Percentiles rank a stretch among this genome's conserved stretches.
These are phyloP conservation scores for Amphirosellinia nigrospora DNA, from an alignment of 495 filamentous ascomycete genomes.

Conservation along the genomic window DNA sequence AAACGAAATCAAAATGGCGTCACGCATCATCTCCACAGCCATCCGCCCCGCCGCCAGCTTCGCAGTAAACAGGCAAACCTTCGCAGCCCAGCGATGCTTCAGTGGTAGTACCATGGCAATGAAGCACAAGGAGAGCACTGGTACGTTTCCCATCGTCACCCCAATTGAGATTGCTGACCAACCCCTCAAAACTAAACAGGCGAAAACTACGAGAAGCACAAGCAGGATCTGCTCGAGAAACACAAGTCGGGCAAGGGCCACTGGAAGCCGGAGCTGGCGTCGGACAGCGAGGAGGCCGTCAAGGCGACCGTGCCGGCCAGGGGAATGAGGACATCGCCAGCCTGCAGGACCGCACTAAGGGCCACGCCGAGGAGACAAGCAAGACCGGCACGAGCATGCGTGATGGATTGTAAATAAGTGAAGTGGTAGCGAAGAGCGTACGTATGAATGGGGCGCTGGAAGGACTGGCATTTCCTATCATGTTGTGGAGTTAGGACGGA, in stretches of 20 bases:
- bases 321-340: slow-evolving; percentile 42
- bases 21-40: slow-evolving; percentile 19
- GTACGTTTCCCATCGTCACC: slow-evolving; percentile 19
- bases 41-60: slow-evolving; percentile 21
- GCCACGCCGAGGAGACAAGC: slow-evolving; percentile 52
- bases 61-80: slow-evolving; percentile 16
- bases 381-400: slow-evolving; percentile 55
- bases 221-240: slow-evolving; percentile 72
- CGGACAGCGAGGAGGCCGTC: slow-evolving; percentile 80
- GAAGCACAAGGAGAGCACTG: slow-evolving; percentile 39
- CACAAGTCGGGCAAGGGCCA: slow-evolving; percentile 76
- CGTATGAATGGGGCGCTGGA: background rate
- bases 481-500: slow-evolving; percentile 7
- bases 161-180: slow-evolving; percentile 13
- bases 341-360: slow-evolving; percentile 60
- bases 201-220: slow-evolving; percentile 61
- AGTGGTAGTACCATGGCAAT: slow-evolving; percentile 33
- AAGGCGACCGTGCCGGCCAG: slow-evolving; percentile 49
- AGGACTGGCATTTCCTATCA: background rate
- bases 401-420: slow-evolving; percentile 45
- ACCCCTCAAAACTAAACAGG: slow-evolving; percentile 34
- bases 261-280: slow-evolving; percentile 82
- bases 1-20: slow-evolving; percentile 22
- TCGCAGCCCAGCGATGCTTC: slow-evolving; percentile 26
- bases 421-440: background rate